A percentile compares a stretch with the other conserved stretches of the same genome.
Evolutionary conservation across 1,284 basidiomycete genomes (phyloP).

Genomic region (Tranzscheliella williamsii): DNA sequence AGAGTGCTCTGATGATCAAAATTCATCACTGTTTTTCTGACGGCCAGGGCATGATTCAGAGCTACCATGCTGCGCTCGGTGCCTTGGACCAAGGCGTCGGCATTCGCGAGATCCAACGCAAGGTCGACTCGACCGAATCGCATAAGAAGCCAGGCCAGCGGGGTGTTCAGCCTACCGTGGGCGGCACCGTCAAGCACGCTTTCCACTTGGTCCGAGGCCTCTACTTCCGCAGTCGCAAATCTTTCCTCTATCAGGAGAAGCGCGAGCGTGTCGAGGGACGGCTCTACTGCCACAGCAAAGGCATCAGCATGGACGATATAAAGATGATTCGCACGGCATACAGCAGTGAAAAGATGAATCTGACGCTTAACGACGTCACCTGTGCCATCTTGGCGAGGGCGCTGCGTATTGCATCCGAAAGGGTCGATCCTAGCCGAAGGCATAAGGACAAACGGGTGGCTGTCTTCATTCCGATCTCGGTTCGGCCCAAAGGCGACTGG

Average conservation of each 20-base stretch:
- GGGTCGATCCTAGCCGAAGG: constrained; percentile 21
- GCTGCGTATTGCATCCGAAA: constrained; percentile 52
- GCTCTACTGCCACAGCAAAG: constrained; percentile 56
- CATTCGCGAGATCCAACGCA: constrained; percentile 52
- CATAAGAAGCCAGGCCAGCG: constrained; percentile 51
- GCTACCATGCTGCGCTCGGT: constrained; percentile 56
- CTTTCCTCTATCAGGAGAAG: constrained; percentile 48
- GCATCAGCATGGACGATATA: constrained; percentile 55
- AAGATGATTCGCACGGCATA: constrained; percentile 58
- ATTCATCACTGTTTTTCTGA: constrained; percentile 60
- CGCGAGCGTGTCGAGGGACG: constrained; percentile 29
- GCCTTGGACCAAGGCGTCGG: constrained; percentile 45
- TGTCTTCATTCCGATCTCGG: constrained; percentile 57
- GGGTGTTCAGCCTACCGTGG: constrained; percentile 41
- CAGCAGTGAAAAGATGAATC: constrained; percentile 38
- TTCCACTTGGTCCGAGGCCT: constrained; percentile 52
- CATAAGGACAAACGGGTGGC: constrained; percentile 57
- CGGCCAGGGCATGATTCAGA: constrained; percentile 60
- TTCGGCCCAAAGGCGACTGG: constrained; percentile 56
- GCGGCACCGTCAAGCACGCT: constrained; percentile 50
- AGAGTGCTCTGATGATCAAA: constrained; percentile 59
- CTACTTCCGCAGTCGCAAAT: constrained; percentile 53
- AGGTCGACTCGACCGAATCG: constrained; percentile 43
- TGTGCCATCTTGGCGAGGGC: constrained; percentile 55
- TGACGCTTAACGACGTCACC: constrained; percentile 59